Base-by-base conservation (phyloP, 139 green algal genomes). In the Penium margaritaceum region DNA sequence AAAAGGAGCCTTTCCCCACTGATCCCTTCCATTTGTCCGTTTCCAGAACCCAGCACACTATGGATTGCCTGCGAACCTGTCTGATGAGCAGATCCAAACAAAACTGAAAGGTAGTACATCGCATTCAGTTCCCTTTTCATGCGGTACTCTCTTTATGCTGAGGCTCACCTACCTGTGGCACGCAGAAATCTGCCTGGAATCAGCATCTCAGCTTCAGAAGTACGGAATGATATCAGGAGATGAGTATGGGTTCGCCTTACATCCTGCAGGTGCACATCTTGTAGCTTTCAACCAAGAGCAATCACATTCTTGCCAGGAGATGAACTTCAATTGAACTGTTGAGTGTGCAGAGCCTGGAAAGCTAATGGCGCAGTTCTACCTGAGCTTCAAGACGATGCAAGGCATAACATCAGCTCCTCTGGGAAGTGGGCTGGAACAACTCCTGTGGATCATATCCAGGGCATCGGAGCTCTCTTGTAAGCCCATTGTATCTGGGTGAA, bases 11-110 rank as follows among this genome's bases (percentile, higher is more conserved):
- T n/a, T n/a, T n/a, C n/a, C n/a, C n/a, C n/a, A n/a, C n/a, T n/a
- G n/a, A n/a, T n/a, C n/a, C n/a, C n/a, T n/a, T n/a, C n/a, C n/a
- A n/a, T n/a, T n/a, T n/a, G n/a, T 65, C 44, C 6, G 32, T 71
- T 12, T 79, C 35, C 72, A 79, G 75, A 80, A 80, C 53, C 74
- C 74, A 19, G 17, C 21, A 37, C 74, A 70, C 35, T 80, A 80
- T 38, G 41, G 35, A 4, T 77, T 80, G 12, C 17, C 54, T 1
- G 21, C 37, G 1, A 74, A 79, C 41, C 24, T 75, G 32, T 53
- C 14, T 19, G 63, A 64, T 70, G 63, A 79, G 36, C 72, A 79
- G 67, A 41, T 79, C 0, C 36, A 79, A 53, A 69, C 29, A 36
- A 69, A 76, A 19, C 72, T 79, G 19, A 79, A 79, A 79, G 72